Evolutionary conservation across 2,329 filamentous ascomycete genomes (phyloP).

Genomic region (Tolypocladium paradoxum): DNA sequence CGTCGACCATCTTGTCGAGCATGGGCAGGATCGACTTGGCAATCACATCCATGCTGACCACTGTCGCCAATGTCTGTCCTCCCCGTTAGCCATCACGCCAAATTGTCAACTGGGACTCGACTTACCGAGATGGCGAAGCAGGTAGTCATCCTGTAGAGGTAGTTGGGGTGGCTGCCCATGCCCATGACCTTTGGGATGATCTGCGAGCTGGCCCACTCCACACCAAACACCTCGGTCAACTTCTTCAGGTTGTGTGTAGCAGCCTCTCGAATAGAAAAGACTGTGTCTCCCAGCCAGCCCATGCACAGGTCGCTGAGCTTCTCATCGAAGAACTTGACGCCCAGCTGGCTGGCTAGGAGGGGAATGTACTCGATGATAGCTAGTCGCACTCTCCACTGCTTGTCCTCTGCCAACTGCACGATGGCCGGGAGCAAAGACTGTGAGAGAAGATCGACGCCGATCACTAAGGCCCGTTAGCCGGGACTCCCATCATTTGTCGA

Average conservation of each 20-base stretch:
- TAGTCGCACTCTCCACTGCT: conserved; percentile 95
- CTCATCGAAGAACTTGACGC: conserved; percentile 96
- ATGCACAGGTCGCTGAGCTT: conserved; percentile 93
- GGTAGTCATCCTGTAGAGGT: conserved; percentile 99
- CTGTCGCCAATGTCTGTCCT: conserved; percentile 75
- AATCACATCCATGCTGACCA: conserved; percentile 88
- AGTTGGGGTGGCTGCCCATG: conserved; percentile 97
- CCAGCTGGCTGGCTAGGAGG: conserved; percentile 85
- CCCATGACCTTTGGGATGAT: conserved; percentile 98
- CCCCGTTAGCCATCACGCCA: neutral
- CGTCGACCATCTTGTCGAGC: conserved; percentile 83
- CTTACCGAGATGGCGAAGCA: conserved; percentile 96
- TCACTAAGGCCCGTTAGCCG: conserved; percentile 49
- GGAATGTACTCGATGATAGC: conserved; percentile 99
- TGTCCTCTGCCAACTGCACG: conserved; percentile 94
- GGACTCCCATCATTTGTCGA: neutral
- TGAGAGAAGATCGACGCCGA: conserved; percentile 92
- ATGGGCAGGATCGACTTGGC: conserved; percentile 89
- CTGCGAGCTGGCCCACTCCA: conserved; percentile 92
- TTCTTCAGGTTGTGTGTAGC: conserved; percentile 97
- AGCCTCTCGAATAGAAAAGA: conserved; percentile 96
- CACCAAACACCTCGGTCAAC: conserved; percentile 95
- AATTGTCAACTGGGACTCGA: conserved; percentile 10
- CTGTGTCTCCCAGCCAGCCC: conserved; percentile 96
- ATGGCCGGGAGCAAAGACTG: conserved; percentile 95